Evolutionary conservation across 1,284 basidiomycete species (phyloP).

Genomic region (Ustilago crameri): DNA sequence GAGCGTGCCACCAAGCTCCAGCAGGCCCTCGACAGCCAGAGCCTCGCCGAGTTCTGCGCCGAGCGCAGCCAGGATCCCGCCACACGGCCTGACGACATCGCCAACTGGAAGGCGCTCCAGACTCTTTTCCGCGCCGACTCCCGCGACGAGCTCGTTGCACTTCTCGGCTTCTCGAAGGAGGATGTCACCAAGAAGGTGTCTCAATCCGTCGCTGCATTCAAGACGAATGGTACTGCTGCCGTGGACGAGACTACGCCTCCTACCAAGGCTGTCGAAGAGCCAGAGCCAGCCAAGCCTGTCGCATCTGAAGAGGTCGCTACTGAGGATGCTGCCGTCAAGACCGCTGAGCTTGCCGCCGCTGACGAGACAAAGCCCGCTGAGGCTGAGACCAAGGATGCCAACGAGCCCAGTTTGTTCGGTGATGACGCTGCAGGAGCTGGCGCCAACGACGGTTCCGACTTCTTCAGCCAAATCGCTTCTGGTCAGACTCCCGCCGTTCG

Average conservation of each 20-base stretch:
- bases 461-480: constrained; percentile 80
- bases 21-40: constrained; percentile 74
- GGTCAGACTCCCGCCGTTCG: constrained; percentile 61
- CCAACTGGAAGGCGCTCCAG: constrained; percentile 83
- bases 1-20: constrained; percentile 81
- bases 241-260: constrained; percentile 61
- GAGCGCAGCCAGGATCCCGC: constrained; percentile 56
- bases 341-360: constrained; percentile 12
- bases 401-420: constrained; percentile 82
- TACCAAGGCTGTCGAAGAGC: constrained; percentile 49
- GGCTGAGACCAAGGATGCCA: constrained; percentile 69
- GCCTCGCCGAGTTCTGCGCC: constrained; percentile 62
- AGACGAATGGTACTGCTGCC: constrained; percentile 58
- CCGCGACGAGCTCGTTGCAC: constrained; percentile 86
- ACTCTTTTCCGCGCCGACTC: constrained; percentile 90
- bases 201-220: constrained; percentile 80
- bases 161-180: constrained; percentile 91
- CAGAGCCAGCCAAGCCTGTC: constrained; percentile 42
- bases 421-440: constrained; percentile 74
- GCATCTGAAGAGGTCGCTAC: constrained; percentile 71
- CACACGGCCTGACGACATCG: constrained; percentile 70
- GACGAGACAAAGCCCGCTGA: constrained; percentile 15
- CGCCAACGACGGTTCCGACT: constrained; percentile 79
- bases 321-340: constrained; percentile 70
- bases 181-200: constrained; percentile 83